phyloP scores from a whole-genome alignment of 2,329 filamentous ascomycete species.

The Aspergillus intermedius region DNA sequence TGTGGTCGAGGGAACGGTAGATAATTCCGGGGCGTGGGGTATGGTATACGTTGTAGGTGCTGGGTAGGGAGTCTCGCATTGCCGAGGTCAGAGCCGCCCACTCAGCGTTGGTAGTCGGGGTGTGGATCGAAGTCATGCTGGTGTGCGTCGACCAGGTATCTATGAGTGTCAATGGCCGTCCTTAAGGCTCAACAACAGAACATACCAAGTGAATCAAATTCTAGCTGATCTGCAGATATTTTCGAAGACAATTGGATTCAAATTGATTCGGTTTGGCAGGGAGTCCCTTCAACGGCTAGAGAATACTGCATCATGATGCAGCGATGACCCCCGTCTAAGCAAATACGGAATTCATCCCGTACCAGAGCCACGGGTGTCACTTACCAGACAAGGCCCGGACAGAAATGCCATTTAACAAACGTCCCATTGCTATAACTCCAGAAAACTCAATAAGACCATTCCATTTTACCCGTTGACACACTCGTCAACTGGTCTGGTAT shows the following conservation, averaged over 20 bases:
- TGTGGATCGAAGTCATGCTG: background rate
- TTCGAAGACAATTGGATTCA: background rate
- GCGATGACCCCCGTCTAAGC: background rate
- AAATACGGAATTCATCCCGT: background rate
- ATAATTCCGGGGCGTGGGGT: slow-evolving; percentile 21
- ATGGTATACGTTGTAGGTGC: slow-evolving; percentile 15
- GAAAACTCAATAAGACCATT: no score
- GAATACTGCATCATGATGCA: background rate
- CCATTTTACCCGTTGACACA: no score
- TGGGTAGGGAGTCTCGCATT: slow-evolving; percentile 20
- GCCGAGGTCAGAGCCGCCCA: slow-evolving; percentile 26
- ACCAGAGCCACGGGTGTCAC: background rate
- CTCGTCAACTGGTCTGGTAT: no score
- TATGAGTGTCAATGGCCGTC: background rate
- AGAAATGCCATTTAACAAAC: no score
- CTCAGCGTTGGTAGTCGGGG: slow-evolving; percentile 26
- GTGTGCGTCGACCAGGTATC: no score
- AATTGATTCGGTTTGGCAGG: background rate
- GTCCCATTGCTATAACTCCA: no score
- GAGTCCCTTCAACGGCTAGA: background rate
- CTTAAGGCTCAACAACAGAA: background rate
- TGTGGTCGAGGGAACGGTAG: slow-evolving; percentile 38
- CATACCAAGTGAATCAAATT: background rate
- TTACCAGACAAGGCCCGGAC: background rate
- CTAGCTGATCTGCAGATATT: background rate